These are phyloP conservation scores for Helenozyma rhizophorensis DNA, from an alignment of 805 yeast species.

Conservation along the genomic window DNA sequence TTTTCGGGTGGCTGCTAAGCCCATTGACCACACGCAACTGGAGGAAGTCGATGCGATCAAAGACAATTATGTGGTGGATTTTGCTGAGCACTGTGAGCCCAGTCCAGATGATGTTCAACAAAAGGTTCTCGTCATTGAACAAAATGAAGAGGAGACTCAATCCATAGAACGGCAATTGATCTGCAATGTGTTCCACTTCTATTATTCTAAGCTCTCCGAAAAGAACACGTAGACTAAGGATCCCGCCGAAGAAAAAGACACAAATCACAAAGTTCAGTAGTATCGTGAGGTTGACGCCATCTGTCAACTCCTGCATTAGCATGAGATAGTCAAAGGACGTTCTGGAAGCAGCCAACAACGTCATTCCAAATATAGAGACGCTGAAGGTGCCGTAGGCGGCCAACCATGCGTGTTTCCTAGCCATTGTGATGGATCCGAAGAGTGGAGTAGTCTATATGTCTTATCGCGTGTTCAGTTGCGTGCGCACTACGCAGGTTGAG, in stretches of 20 bases:
- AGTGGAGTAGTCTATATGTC: constrained; percentile 2
- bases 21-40: constrained; percentile 27
- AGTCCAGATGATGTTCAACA: constrained; percentile 42
- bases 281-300: constrained; percentile 9
- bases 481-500: too few species aligned
- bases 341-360: constrained; percentile 10
- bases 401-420: constrained; percentile 1
- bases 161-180: constrained; percentile 30
- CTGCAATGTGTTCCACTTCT: constrained; percentile 64
- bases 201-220: constrained; percentile 74
- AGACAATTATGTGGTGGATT: constrained; percentile 72
- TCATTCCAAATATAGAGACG: constrained; percentile 6
- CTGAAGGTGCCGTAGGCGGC: constrained; percentile 12
- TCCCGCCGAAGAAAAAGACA: constrained; percentile 15
- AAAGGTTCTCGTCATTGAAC: constrained; percentile 59
- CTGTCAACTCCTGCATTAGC: constrained; percentile 14
- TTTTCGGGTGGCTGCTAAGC: constrained; percentile 12
- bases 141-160: constrained; percentile 55
- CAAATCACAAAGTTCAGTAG: constrained; percentile 15
- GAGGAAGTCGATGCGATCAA: constrained; percentile 45
- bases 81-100: constrained; percentile 39
- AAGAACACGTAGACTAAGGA: constrained; percentile 37
- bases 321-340: constrained; percentile 12
- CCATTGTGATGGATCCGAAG: neutral
- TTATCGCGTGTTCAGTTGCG: constrained; percentile 10